Percentiles rank a stretch among this genome's conserved stretches.
Conservation (phyloP, 805 yeast genomes). For the Yamadazyma sp. region DNA sequence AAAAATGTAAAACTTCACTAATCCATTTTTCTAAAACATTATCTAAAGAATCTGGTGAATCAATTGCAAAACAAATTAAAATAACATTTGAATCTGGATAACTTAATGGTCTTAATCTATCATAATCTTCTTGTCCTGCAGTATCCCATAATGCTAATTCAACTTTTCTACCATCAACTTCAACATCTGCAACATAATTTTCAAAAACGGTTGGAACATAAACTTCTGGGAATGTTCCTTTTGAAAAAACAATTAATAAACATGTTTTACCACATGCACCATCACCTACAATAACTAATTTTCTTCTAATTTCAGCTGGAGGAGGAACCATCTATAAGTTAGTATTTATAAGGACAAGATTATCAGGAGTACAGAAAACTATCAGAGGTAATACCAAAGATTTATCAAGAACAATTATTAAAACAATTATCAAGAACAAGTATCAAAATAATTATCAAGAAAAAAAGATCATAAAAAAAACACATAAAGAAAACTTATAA, state of each 20-base stretch:
- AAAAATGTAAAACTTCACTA: slow-evolving; percentile 88
- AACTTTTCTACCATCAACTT: slow-evolving; percentile 59
- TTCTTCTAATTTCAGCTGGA: slow-evolving; percentile 62
- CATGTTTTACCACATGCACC: slow-evolving; percentile 98
- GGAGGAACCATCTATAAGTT: slow-evolving; percentile 36
- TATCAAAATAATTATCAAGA: no score
- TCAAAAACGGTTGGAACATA: slow-evolving; percentile 97
- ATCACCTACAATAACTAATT: slow-evolving; percentile 92
- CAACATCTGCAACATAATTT: slow-evolving; percentile 94
- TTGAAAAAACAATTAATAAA: slow-evolving; percentile 74
- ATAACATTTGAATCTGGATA: slow-evolving; percentile 93
- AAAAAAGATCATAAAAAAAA: no score
- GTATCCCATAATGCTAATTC: slow-evolving; percentile 97
- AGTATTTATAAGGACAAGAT: slow-evolving; percentile 3
- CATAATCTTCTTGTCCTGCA: slow-evolving; percentile 98
- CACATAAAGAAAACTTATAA: no score
- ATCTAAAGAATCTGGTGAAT: slow-evolving; percentile 87
- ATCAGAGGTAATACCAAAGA: no score
- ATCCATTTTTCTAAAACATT: slow-evolving; percentile 97
- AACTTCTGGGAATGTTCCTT: slow-evolving; percentile 91
- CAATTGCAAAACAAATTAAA: slow-evolving; percentile 86
- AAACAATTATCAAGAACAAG: no score
- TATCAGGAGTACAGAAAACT: no score
- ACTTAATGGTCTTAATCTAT: slow-evolving; percentile 84
- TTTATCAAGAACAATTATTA: no score